These are phyloP conservation scores for Scytalidium lignicola DNA, from an alignment of 2,329 filamentous ascomycete species.

Conservation along the genomic window DNA sequence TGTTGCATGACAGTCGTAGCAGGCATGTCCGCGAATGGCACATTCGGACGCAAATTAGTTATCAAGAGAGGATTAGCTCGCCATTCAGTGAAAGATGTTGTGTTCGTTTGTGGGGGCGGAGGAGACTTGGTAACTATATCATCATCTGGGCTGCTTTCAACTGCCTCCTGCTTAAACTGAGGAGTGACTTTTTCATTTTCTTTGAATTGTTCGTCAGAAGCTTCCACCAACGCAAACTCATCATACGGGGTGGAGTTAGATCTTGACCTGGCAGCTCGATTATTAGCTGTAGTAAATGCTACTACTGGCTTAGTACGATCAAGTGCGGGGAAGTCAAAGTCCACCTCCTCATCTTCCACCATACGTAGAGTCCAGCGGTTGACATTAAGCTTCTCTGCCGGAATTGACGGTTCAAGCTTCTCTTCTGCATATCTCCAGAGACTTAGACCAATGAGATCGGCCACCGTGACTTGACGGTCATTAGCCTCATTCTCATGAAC, in stretches of 20 bases:
- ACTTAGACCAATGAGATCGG: constrained; percentile 76
- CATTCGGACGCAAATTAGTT: constrained; percentile 50
- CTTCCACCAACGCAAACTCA: constrained; percentile 75
- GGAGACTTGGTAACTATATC: constrained; percentile 33
- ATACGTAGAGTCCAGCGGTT: constrained; percentile 81
- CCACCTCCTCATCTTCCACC: constrained; percentile 79
- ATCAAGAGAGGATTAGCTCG: constrained; percentile 55
- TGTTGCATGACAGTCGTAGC: constrained; percentile 28
- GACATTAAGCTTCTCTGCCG: constrained; percentile 64
- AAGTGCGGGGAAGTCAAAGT: constrained; percentile 78
- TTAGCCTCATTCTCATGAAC: constrained; percentile 62
- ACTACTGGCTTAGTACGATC: constrained; percentile 69
- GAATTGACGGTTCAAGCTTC: constrained; percentile 62
- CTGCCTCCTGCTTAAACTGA: constrained; percentile 54
- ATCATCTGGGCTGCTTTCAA: constrained; percentile 34
- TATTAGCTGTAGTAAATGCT: constrained; percentile 78
- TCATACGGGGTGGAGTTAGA: constrained; percentile 74
- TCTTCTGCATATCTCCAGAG: constrained; percentile 76
- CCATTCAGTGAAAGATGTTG: constrained; percentile 13
- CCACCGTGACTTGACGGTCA: constrained; percentile 63
- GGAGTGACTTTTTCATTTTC: constrained; percentile 67
- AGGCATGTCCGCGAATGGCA: constrained; percentile 51
- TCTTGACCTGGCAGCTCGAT: constrained; percentile 53
- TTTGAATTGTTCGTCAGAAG: constrained; percentile 60
- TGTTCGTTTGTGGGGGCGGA: constrained; percentile 29